Evolutionary conservation across 1,284 basidiomycete genomes (phyloP).

Genomic region (Neotropicomus parvogracilis): DNA sequence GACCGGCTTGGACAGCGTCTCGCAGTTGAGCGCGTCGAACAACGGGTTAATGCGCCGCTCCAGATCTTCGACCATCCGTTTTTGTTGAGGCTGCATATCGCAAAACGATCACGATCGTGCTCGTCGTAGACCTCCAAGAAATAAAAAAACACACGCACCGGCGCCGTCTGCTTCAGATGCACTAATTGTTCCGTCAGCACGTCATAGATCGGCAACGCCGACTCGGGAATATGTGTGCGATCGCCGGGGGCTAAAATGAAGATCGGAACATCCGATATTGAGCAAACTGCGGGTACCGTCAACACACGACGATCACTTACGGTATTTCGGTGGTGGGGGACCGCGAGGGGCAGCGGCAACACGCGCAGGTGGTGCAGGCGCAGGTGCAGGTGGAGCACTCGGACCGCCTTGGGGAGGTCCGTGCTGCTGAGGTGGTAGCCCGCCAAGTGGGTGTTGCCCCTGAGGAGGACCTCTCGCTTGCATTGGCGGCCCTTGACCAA

Average conservation of each 20-base stretch:
- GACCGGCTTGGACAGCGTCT: slow-evolving; percentile 71
- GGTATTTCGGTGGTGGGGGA: slow-evolving; percentile 76
- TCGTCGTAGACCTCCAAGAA: too few relatives aligned
- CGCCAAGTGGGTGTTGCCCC: slow-evolving; percentile 25
- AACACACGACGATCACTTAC: slow-evolving; percentile 48
- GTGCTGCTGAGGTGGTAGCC: slow-evolving; percentile 20
- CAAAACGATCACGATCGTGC: too few relatives aligned
- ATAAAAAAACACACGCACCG: slow-evolving; percentile 49
- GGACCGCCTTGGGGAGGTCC: slow-evolving; percentile 42
- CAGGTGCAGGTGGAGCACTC: slow-evolving; percentile 38
- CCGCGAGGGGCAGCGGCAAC: too few relatives aligned
- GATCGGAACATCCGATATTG: background rate
- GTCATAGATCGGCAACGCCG: slow-evolving; percentile 63
- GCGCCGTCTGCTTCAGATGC: slow-evolving; percentile 64
- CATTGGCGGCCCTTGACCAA: slow-evolving; percentile 20
- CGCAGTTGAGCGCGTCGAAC: slow-evolving; percentile 91
- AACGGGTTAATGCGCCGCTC: slow-evolving; percentile 84
- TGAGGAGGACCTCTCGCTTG: slow-evolving; percentile 22
- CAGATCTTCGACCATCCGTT: slow-evolving; percentile 83
- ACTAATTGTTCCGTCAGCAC: slow-evolving; percentile 62
- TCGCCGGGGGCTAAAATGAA: slow-evolving; percentile 76
- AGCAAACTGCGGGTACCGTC: background rate
- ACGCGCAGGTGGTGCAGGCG: slow-evolving; percentile 29
- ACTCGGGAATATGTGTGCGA: slow-evolving; percentile 83
- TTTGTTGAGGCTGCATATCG: slow-evolving; percentile 68